These are phyloP conservation scores for Cenchrus purpureus DNA, from an alignment of 176 grass and related monocot species.

Conservation along the genomic window DNA sequence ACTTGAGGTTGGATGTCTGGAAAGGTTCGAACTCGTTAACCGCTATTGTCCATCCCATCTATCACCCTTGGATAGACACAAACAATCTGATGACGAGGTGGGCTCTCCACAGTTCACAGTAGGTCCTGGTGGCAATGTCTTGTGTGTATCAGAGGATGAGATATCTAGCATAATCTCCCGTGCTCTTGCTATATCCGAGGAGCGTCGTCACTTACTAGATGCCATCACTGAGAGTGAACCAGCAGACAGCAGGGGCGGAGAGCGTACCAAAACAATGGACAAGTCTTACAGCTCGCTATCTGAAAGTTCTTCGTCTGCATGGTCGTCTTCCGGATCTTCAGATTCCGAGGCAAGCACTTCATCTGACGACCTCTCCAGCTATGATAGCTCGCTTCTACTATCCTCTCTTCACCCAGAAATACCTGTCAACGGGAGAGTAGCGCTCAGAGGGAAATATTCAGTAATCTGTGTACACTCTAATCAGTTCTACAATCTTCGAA, in stretches of 20 bases:
- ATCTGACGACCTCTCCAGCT: conserved; percentile 40
- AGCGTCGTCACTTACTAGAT: conserved; percentile 49
- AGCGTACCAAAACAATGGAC: conserved; percentile 29
- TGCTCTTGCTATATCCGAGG: conserved; percentile 63
- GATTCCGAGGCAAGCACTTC: conserved; percentile 50
- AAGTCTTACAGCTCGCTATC: conserved; percentile 59
- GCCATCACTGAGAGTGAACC: conserved; percentile 35
- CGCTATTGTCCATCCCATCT: conserved; percentile 52
- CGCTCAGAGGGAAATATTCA: conserved; percentile 53
- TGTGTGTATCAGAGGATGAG: conserved; percentile 63
- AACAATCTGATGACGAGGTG: conserved; percentile 43
- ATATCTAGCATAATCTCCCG: conserved; percentile 76
- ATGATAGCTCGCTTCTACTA: conserved; percentile 47
- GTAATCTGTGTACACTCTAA: conserved; percentile 62
- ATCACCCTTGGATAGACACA: conserved; percentile 37
- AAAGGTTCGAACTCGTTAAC: conserved; percentile 71
- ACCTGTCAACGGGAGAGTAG: conserved; percentile 43
- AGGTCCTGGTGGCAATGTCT: conserved; percentile 60
- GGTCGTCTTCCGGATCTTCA: conserved; percentile 40
- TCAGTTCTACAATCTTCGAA: conserved; percentile 47
- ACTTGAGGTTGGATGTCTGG: conserved; percentile 42
- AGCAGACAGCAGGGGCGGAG: conserved; percentile 17
- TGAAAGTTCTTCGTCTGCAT: conserved; percentile 49
- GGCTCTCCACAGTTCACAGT: conserved; percentile 41
- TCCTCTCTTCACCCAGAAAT: conserved; percentile 62